Conservation (phyloP, 2,329 filamentous ascomycete genomes). For the Diaporthe amygdali region DNA sequence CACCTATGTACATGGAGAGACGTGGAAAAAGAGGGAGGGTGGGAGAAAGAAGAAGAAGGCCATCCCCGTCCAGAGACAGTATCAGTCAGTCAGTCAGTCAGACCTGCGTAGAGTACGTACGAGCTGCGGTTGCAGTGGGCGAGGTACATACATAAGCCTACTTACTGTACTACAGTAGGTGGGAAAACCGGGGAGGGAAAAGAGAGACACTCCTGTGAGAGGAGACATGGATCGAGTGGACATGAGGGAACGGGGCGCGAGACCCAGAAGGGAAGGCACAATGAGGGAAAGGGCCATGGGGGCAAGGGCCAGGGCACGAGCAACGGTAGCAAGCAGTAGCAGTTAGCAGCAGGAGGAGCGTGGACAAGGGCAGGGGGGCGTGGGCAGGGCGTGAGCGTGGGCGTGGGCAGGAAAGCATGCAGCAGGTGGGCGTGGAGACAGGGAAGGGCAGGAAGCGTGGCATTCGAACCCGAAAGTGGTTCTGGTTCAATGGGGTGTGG, state of each 20-base stretch:
- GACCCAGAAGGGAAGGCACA: slow-evolving; percentile 15
- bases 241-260: slow-evolving; percentile 8
- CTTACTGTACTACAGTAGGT: too few species aligned
- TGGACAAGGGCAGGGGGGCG: background rate
- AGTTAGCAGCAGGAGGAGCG: background rate
- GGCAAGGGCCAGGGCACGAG: background rate
- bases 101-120: background rate
- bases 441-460: slow-evolving; percentile 6
- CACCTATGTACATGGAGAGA: background rate
- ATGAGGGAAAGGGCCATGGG: slow-evolving; percentile 1
- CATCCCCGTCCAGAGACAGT: background rate
- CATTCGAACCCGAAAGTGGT: slow-evolving; percentile 5
- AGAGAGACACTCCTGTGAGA: background rate
- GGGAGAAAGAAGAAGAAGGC: background rate
- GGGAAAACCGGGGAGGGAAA: background rate
- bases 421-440: background rate
- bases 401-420: background rate
- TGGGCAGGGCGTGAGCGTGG: background rate
- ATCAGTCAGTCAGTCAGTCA: too few species aligned
- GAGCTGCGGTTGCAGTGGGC: background rate
- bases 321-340: background rate
- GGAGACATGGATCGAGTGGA: slow-evolving; percentile 8
- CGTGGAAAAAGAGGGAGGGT: background rate
- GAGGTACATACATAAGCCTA: background rate
- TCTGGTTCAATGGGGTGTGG: background rate